Evolutionary conservation across 345 rosid genomes (phyloP), one percentile per base, ranked within the genome.

Genomic region (Hypericum perforatum): DNA sequence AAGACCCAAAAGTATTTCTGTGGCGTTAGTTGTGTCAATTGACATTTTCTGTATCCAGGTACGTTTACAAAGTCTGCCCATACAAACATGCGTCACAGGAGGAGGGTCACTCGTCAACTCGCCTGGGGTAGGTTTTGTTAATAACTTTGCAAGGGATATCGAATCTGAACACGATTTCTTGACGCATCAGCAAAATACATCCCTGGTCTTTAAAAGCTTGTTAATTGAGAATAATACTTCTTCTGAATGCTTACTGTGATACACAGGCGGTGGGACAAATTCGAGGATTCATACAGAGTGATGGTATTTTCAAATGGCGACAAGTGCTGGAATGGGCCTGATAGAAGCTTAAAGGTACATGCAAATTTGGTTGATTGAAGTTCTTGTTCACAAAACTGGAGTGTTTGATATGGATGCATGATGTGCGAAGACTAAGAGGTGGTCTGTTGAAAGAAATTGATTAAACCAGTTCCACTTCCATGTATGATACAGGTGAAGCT

Each of bases 251-350:
- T 52, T 60, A 22, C 32, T 22, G 40, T 57, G 62, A 11, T 62
- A n/a, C 52, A 45, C 67, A 94, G 99, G 79, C 70, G 64, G 3
- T 94, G 97, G 95, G 84, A 86, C 38, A 84, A 81, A 66, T 89
- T 86, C 40, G 95, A 94, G 53, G 78, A 78, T 60, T 74, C 81
- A 0, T 75, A 82, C 75, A 69, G 63, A 9, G 41, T 43, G 59
- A 81, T 94, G 99, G 43, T 78, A 49, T 94, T 84, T 70, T 76
- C 86, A 58, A 73, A 69, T 36, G 99, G 97, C 6, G 97, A 84
- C 9, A 80, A 54, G 60, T 89, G 97, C 67, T 94, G 99, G 97
- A 94, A 94, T 66, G 99, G 99, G 57, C 97, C 97, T 3, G 84
- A 84, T 62, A 74, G 99, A 76, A 86, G 95, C 66, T 36, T 89